These are phyloP conservation scores for Leonotis leonurus DNA, from an alignment of 257 asterid genomes.

Conservation along the genomic window DNA sequence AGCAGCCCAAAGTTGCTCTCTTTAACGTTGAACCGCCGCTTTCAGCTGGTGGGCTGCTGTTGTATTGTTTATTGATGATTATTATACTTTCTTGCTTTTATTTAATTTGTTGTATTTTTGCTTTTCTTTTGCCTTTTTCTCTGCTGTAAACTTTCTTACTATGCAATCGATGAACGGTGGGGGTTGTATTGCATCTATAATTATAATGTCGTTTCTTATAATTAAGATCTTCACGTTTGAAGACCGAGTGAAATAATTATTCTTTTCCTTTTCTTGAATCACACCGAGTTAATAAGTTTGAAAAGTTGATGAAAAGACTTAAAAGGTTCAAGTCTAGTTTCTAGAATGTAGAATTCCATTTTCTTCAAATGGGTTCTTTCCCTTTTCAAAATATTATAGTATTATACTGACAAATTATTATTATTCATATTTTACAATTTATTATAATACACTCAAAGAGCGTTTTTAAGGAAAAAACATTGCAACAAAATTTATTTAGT, in stretches of 20 bases:
- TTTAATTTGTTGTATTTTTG: not conserved
- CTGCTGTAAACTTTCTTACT: not conserved
- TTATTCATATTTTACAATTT: no score
- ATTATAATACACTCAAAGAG: no score
- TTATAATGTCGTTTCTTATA: not conserved
- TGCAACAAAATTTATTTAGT: not conserved
- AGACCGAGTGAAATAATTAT: not conserved
- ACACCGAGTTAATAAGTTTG: constrained; percentile 5
- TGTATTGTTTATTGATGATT: constrained; percentile 17
- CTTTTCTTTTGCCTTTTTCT: not conserved
- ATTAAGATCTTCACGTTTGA: not conserved
- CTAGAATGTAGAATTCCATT: constrained; percentile 11
- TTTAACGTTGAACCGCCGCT: constrained; percentile 4
- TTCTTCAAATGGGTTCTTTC: no score
- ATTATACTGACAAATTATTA: no score
- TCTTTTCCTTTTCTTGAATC: not conserved
- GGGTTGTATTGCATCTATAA: not conserved
- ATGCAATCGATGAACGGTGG: not conserved
- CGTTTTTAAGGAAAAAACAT: no score
- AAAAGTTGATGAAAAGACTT: constrained; percentile 4
- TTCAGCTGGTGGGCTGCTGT: constrained; percentile 12
- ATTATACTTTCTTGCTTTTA: not conserved
- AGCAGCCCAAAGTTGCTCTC: not conserved
- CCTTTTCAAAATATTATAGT: no score
- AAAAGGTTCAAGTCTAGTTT: constrained; percentile 10